phyloP scores from a whole-genome alignment of 768 basidiomycete species.

The Termitomyces sp. region DNA sequence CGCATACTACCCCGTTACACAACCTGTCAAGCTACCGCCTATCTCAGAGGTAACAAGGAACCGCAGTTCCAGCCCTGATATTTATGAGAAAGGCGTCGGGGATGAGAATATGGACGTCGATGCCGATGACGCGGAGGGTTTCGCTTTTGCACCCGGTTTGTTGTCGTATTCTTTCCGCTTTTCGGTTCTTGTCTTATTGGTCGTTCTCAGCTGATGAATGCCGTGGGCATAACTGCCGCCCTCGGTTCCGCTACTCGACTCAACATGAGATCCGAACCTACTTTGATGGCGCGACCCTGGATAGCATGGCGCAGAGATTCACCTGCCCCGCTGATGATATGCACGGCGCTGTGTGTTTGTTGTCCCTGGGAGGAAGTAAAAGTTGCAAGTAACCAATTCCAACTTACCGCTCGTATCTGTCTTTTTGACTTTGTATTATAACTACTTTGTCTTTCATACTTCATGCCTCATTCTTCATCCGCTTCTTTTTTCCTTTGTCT shows the following conservation, averaged over 20 bases:
- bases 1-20: background rate
- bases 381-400: background rate
- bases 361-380: background rate
- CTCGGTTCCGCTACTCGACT: conserved; percentile 6
- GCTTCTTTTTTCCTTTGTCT: background rate
- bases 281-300: conserved; percentile 3
- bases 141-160: conserved; percentile 4
- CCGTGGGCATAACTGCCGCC: background rate
- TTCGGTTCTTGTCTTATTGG: background rate
- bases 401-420: background rate
- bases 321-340: background rate
- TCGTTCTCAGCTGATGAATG: background rate
- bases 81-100: background rate
- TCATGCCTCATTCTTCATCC: background rate
- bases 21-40: background rate
- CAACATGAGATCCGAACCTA: background rate
- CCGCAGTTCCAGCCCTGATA: background rate
- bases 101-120: background rate
- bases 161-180: background rate
- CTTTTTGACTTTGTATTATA: background rate
- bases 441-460: background rate
- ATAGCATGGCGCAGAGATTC: background rate
- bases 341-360: background rate
- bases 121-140: background rate
- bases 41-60: background rate